Base-by-base conservation (phyloP, 805 yeast species). In the Vanderwaltozyma tropicalis region DNA sequence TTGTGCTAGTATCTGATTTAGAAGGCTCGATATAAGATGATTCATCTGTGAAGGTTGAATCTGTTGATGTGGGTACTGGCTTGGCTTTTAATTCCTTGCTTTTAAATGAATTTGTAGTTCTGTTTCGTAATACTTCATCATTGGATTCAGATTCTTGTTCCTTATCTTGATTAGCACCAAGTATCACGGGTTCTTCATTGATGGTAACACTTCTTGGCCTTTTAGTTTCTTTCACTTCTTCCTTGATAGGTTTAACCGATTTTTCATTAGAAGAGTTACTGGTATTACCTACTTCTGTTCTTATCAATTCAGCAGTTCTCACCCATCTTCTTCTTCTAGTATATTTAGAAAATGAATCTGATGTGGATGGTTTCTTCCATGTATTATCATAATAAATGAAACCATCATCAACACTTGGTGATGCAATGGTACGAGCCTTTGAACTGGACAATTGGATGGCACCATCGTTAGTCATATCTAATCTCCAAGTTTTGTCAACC, bases 241-340 rank as follows among this genome's bases (percentile, higher is more conserved):
- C 28, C 32, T 24, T 14, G 12, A n/a, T n/a, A n/a, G n/a, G n/a
- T n/a, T n/a, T n/a, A n/a, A 13, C 8, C 12, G 9, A 25, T 13
- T 26, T 33, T 13, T 18, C 24, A 13, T 26, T 25, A 17, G 17
- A n/a, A 13, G 9, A 26, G 7, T 26, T n/a, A 6, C 14, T 26
- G 15, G 7, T n/a, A 11, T 26, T 26, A 26, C 15, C 17, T 2
- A 21, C 11, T 3, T 45, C 44, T 3, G 47, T 45, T 41, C 48
- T 52, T 7, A 82, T 78, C 47, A 87, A 67, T 57, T 85, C 94
- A 0, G 98, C 98, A 1, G 94, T 85, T 46, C 98, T 74, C 13
- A 89, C 74, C 98, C 98, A 89, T 55, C 96, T 72, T 65, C 98
- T 75, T 55, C 96, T 74, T 59, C 98, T 74, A 5, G 97, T 89